Evolutionary conservation across 2,329 filamentous ascomycete species (phyloP).

Genomic region (Stenocarpella maydis): DNA sequence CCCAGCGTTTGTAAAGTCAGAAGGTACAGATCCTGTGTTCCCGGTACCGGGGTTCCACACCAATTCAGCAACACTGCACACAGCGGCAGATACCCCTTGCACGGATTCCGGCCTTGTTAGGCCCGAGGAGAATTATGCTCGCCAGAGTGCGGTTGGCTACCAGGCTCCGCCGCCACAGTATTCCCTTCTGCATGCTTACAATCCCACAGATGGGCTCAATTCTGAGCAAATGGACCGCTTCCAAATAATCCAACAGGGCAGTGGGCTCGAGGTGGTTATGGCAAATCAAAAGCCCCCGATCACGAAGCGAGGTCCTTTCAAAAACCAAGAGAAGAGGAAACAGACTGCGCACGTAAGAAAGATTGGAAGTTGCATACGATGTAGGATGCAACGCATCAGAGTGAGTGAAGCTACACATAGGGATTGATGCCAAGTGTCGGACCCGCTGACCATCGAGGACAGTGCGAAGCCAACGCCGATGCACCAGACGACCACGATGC

Average conservation of each 20-base stretch:
- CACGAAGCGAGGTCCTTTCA: slow-evolving; percentile 62
- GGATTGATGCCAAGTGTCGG: background rate
- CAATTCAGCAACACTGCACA: background rate
- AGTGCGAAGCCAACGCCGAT: slow-evolving; percentile 62
- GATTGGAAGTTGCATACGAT: slow-evolving; percentile 67
- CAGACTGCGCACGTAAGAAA: slow-evolving; percentile 65
- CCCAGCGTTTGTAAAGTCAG: slow-evolving; percentile 40
- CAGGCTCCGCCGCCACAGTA: slow-evolving; percentile 6
- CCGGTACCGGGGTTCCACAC: background rate
- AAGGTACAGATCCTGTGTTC: slow-evolving; percentile 36
- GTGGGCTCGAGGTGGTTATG: slow-evolving; percentile 39
- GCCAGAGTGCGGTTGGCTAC: background rate
- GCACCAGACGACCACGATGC: slow-evolving; percentile 50
- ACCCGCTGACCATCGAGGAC: slow-evolving; percentile 11
- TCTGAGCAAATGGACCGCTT: slow-evolving; percentile 25
- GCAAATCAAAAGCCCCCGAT: slow-evolving; percentile 48
- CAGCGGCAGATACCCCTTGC: background rate
- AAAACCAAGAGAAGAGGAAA: slow-evolving; percentile 57
- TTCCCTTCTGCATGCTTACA: slow-evolving; percentile 12
- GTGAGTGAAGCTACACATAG: slow-evolving; percentile 49
- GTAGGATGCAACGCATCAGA: slow-evolving; percentile 68
- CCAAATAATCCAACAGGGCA: slow-evolving; percentile 32
- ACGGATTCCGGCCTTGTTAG: background rate
- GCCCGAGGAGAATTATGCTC: background rate
- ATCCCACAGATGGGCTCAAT: slow-evolving; percentile 19